Evolutionary conservation across 192 early-diverging fungal species (phyloP), one percentile per base, ranked within the genome.

Genomic region (Coemansia sp.): DNA sequence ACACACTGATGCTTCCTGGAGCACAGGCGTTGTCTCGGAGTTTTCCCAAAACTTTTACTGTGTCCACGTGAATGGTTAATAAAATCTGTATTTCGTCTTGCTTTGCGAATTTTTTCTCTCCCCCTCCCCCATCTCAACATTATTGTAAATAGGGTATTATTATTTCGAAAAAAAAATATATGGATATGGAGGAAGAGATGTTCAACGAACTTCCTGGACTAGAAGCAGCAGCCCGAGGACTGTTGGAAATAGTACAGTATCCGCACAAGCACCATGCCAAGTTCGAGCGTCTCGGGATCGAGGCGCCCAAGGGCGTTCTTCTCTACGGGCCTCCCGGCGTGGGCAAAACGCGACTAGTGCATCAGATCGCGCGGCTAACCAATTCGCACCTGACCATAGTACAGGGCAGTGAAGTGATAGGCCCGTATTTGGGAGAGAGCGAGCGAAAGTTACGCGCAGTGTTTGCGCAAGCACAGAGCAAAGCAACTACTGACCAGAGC

Each of bases 281-380:
- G 41, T 87, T 94, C 42, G 52, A 68, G 50, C 74, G 74, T 50
- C 69, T 97, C 5, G 76, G 85, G 40, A 87, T 95, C 29, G 91
- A 95, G 42, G 88, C 86, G 52, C 95, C 94, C 15, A 91, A 91
- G 70, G 90, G 92, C 22, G 88, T 97, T 9, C 80, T 99, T 9
- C 70, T 99, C 0, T 90, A 96, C 69, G 97, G 97, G 2, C 93
- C 94, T 9, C 94, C 97, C 0, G 97, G 97, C 25, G 92, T 96
- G 2, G 97, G 97, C 20, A 99, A 99, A 63, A 99, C 97, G 4
- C 85, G 86, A 23, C 73, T 97, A 5, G 95, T 97, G 1, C 77
- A 83, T 2, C 79, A 81, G 3, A 79, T 95, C 11, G 86, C 93
- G 25, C 71, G 79, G 20, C 72, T 69, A 0, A 94, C 89, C 58